Evolutionary conservation across 2,329 filamentous ascomycete genomes (phyloP).

Genomic region (Cladophialophora chaetospira): DNA sequence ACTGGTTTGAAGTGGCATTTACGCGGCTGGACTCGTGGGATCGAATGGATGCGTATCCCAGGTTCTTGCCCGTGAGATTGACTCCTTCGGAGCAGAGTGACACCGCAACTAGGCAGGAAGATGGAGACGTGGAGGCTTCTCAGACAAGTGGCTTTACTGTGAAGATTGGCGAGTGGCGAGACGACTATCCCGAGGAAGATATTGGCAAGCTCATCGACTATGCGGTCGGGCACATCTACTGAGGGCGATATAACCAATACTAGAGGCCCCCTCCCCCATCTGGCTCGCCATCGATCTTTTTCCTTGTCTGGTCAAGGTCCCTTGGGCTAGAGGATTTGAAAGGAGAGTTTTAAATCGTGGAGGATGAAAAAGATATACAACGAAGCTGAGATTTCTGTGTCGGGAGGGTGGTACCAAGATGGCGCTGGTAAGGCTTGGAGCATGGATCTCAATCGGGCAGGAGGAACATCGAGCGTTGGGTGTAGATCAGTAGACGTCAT

Average conservation of each 20-base stretch:
- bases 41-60: constrained; percentile 1
- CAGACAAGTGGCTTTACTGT: neutral
- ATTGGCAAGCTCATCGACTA: neutral
- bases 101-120: neutral
- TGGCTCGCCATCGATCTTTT: too few relatives aligned
- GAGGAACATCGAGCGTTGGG: neutral
- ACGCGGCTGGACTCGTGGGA: constrained; percentile 4
- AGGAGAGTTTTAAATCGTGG: too few relatives aligned
- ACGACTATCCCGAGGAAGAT: constrained; percentile 5
- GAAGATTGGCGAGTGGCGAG: neutral
- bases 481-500: constrained; percentile 2
- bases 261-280: neutral
- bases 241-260: too few relatives aligned
- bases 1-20: constrained; percentile 3
- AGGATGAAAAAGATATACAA: too few relatives aligned
- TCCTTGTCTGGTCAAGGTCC: too few relatives aligned
- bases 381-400: too few relatives aligned
- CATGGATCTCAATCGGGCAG: neutral
- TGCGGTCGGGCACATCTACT: constrained; percentile 2
- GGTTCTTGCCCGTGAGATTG: constrained; percentile 4
- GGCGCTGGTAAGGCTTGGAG: too few relatives aligned
- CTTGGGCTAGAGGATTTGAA: too few relatives aligned
- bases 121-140: neutral
- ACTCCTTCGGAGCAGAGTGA: neutral
- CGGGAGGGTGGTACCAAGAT: too few relatives aligned